Percentiles rank a stretch among this genome's conserved stretches.
Conservation (phyloP, 352 stramenopile species). For the Phytophthora melonis region DNA sequence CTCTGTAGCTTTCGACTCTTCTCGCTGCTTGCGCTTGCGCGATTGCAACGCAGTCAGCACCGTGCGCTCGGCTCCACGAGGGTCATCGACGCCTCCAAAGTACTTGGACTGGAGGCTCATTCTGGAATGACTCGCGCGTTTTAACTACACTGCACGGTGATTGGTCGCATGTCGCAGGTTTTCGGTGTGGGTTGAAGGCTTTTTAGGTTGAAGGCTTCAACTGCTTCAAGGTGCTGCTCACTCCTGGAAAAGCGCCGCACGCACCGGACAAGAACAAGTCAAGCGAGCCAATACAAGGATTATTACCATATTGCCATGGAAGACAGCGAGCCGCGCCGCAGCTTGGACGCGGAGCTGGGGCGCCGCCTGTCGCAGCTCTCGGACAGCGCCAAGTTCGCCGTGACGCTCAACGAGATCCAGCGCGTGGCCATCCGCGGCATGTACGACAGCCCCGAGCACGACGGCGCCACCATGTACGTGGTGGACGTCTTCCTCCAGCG, state of each 20-base stretch:
- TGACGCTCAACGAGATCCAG: slow-evolving; percentile 71
- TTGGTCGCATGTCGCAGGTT: background rate
- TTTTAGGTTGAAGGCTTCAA: background rate
- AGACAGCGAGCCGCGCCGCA: slow-evolving; percentile 16
- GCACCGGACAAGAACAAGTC: background rate
- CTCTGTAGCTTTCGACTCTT: background rate
- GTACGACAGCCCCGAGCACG: slow-evolving; percentile 45
- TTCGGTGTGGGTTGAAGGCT: background rate
- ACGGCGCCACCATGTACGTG: slow-evolving; percentile 62
- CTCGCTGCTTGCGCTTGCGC: slow-evolving; percentile 30
- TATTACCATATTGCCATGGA: background rate
- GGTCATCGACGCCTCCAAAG: background rate
- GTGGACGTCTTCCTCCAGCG: slow-evolving; percentile 55
- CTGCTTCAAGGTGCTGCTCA: slow-evolving; percentile 6
- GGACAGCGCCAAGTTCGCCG: slow-evolving; percentile 53
- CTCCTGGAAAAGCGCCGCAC: slow-evolving; percentile 14
- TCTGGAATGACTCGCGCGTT: no score
- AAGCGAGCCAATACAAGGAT: background rate
- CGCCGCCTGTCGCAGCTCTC: slow-evolving; percentile 60
- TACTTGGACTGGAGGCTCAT: background rate
- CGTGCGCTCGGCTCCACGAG: background rate
- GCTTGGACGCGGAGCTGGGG: slow-evolving; percentile 28
- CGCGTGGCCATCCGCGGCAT: slow-evolving; percentile 51
- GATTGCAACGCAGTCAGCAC: slow-evolving; percentile 12
- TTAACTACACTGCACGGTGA: background rate